Evolutionary conservation across 768 basidiomycete species (phyloP).

Genomic region (Pluteus cervinus): DNA sequence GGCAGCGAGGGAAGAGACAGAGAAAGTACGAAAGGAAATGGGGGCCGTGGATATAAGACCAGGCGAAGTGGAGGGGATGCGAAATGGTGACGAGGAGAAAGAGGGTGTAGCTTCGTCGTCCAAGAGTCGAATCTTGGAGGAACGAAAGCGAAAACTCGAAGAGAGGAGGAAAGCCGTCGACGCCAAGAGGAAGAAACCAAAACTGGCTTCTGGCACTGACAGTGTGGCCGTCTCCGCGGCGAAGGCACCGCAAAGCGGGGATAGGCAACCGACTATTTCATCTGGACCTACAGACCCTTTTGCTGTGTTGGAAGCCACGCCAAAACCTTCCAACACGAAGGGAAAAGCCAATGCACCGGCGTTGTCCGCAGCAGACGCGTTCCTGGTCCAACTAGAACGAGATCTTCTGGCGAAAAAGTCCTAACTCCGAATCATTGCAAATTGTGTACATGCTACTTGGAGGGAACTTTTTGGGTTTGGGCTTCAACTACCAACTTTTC

Average conservation of each 20-base stretch:
- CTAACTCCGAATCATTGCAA: too few species aligned
- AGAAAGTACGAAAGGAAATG: constrained; percentile 47
- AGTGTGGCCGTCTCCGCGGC: not conserved
- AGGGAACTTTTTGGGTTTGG: too few species aligned
- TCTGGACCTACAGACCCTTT: constrained; percentile 40
- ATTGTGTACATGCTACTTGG: too few species aligned
- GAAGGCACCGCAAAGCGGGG: not conserved
- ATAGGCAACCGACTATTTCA: not conserved
- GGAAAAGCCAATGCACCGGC: constrained; percentile 11
- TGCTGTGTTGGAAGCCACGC: constrained; percentile 37
- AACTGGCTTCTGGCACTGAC: constrained; percentile 4
- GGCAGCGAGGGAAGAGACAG: constrained; percentile 64
- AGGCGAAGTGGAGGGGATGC: constrained; percentile 79
- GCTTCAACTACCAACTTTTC: constrained; percentile 39
- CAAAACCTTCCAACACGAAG: constrained; percentile 19
- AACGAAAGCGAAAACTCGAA: constrained; percentile 69
- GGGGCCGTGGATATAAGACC: constrained; percentile 57
- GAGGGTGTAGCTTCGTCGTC: too few species aligned
- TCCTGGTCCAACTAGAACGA: constrained; percentile 59
- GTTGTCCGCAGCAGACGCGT: constrained; percentile 48
- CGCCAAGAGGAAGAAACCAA: constrained; percentile 60
- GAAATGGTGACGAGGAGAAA: constrained; percentile 23
- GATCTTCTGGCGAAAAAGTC: constrained; percentile 40
- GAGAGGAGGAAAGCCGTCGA: constrained; percentile 57
- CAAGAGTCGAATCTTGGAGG: constrained; percentile 60